Evolutionary conservation across 768 basidiomycete species (phyloP).

Genomic region (Saitozyma podzolica): DNA sequence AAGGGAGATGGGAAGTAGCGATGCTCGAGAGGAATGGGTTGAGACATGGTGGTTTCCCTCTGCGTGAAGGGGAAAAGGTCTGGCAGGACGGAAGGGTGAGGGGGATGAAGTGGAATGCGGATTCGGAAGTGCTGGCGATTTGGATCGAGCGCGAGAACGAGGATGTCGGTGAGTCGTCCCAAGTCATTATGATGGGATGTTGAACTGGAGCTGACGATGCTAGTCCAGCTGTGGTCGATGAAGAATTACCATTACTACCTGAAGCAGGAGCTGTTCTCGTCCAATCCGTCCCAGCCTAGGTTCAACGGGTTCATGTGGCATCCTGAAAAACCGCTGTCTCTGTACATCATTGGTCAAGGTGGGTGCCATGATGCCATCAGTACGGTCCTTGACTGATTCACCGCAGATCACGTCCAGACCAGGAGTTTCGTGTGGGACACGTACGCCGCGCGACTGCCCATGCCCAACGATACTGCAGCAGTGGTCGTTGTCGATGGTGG

Average conservation of each 20-base stretch:
- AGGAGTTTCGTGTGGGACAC: conserved; percentile 78
- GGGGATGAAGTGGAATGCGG: conserved; percentile 81
- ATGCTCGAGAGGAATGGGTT: conserved; percentile 96
- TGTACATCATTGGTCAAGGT: conserved; percentile 72
- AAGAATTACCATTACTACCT: conserved; percentile 98
- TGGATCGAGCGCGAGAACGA: conserved; percentile 72
- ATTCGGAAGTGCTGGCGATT: conserved; percentile 78
- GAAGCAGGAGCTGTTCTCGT: conserved; percentile 73
- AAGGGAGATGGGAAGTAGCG: conserved; percentile 75
- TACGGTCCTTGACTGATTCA: not conserved
- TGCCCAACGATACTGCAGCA: conserved; percentile 75
- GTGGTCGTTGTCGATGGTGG: conserved; percentile 89
- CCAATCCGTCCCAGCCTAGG: conserved; percentile 39
- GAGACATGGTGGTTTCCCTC: conserved; percentile 80
- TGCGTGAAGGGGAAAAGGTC: conserved; percentile 55
- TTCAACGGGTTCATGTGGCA: conserved; percentile 85
- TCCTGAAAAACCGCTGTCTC: conserved; percentile 68
- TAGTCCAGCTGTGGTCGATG: conserved; percentile 91
- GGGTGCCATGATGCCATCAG: conserved; percentile 37
- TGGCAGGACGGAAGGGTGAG: conserved; percentile 59
- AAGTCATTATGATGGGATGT: too few relatives aligned
- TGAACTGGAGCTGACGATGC: conserved; percentile 1
- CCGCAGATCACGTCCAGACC: conserved; percentile 57
- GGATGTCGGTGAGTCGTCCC: conserved; percentile 66
- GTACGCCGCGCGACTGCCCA: conserved; percentile 60